Evolutionary conservation across 352 stramenopile species (phyloP).

Genomic region (Phytopythium helicoides): DNA sequence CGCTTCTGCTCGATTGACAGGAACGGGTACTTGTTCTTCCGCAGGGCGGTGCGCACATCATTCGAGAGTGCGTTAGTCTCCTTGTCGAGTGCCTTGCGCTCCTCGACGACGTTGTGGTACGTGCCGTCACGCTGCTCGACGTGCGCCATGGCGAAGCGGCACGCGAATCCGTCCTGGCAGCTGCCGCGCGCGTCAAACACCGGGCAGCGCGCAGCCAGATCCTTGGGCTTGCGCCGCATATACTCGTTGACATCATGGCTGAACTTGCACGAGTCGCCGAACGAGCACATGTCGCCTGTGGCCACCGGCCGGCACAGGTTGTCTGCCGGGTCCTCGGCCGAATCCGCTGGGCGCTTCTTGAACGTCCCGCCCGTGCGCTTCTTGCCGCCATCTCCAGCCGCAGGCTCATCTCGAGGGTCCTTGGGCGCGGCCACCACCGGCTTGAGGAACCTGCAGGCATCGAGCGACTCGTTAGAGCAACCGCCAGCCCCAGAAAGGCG

Average conservation of each 20-base stretch:
- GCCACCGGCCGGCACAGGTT: slow-evolving; percentile 66
- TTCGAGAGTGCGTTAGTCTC: slow-evolving; percentile 88
- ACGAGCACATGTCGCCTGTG: slow-evolving; percentile 58
- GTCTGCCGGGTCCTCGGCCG: slow-evolving; percentile 55
- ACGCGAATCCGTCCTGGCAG: slow-evolving; percentile 92
- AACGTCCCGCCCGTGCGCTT: slow-evolving; percentile 57
- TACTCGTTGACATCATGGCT: slow-evolving; percentile 81
- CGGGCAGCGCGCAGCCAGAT: slow-evolving; percentile 73
- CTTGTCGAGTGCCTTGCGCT: slow-evolving; percentile 28
- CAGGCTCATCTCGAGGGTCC: slow-evolving; percentile 2
- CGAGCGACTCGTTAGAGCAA: not conserved
- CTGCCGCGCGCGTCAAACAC: slow-evolving; percentile 82
- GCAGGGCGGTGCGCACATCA: slow-evolving; percentile 74
- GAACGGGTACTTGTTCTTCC: slow-evolving; percentile 94
- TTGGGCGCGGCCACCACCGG: slow-evolving; percentile 15
- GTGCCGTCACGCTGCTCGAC: slow-evolving; percentile 55
- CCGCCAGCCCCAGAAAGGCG: not conserved
- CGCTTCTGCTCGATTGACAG: slow-evolving; percentile 58
- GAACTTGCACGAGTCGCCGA: slow-evolving; percentile 83
- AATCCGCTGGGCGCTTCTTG: slow-evolving; percentile 84
- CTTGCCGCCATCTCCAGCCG: slow-evolving; percentile 23
- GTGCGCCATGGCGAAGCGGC: slow-evolving; percentile 88
- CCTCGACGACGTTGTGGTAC: slow-evolving; percentile 46
- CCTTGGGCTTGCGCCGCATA: slow-evolving; percentile 85
- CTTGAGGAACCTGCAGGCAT: slow-evolving; percentile 57